Conservation (phyloP, 1,139 yeast genomes). For the Blastobotrys raffinosifermentans region DNA sequence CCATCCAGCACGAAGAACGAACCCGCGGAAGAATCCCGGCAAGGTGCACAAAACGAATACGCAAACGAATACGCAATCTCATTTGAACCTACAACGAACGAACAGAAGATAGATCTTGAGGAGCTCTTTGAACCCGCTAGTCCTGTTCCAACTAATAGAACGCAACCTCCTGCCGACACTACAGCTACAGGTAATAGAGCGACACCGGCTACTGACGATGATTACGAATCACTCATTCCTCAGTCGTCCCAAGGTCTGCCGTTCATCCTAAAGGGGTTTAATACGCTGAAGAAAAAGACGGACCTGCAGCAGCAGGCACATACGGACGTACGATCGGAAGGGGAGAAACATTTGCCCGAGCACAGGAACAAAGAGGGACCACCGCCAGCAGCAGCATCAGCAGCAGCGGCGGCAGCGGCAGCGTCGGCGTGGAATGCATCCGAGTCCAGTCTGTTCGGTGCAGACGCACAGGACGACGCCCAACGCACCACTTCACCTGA, state of each 20-base stretch:
- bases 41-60: too few relatives aligned
- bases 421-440: too few relatives aligned
- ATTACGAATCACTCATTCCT: background rate
- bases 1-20: background rate
- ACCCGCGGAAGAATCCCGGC: constrained; percentile 1
- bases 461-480: too few relatives aligned
- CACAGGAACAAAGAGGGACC: too few relatives aligned
- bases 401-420: too few relatives aligned
- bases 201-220: background rate
- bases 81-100: background rate
- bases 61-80: too few relatives aligned
- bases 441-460: too few relatives aligned
- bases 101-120: background rate
- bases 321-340: background rate
- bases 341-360: background rate
- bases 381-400: too few relatives aligned
- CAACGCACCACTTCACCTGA: too few relatives aligned
- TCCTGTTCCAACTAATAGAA: too few relatives aligned
- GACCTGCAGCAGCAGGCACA: background rate
- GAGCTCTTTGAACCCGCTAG: background rate
- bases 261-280: background rate
- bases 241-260: background rate
- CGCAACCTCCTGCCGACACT: background rate
- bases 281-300: background rate
- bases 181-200: too few relatives aligned